These are phyloP conservation scores for Suhomyces maxii DNA, from an alignment of 1,139 yeast genomes.

Conservation along the genomic window DNA sequence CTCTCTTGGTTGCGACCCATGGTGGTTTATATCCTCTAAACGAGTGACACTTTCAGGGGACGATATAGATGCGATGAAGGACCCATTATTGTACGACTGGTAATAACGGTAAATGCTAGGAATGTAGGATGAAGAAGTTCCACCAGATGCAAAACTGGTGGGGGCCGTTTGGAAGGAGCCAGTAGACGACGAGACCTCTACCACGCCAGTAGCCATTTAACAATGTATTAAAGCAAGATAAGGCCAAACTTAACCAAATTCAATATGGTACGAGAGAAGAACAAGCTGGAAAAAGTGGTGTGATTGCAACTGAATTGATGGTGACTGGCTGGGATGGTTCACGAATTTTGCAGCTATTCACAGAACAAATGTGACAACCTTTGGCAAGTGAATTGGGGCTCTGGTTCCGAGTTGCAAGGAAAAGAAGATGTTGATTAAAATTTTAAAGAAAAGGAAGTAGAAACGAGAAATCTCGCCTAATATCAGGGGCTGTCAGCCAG, in stretches of 20 bases:
- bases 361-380: background rate
- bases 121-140: conserved; percentile 3
- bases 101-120: conserved; percentile 13
- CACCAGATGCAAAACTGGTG: conserved; percentile 5
- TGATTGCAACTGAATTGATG: background rate
- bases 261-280: no score
- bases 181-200: conserved; percentile 8
- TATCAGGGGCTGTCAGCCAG: background rate
- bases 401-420: no score
- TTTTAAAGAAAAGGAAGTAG: background rate
- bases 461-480: background rate
- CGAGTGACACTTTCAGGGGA: conserved; percentile 8
- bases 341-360: background rate
- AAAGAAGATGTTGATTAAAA: no score
- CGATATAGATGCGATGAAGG: conserved; percentile 9
- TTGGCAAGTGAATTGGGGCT: background rate
- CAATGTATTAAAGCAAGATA: no score
- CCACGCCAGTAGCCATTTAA: conserved; percentile 7
- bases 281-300: no score
- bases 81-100: conserved; percentile 6
- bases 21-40: conserved; percentile 2
- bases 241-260: no score
- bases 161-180: conserved; percentile 10
- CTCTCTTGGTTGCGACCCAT: background rate
- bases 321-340: background rate